phyloP scores from a whole-genome alignment of 2,329 filamentous ascomycete species.

The Aureobasidium sp. region DNA sequence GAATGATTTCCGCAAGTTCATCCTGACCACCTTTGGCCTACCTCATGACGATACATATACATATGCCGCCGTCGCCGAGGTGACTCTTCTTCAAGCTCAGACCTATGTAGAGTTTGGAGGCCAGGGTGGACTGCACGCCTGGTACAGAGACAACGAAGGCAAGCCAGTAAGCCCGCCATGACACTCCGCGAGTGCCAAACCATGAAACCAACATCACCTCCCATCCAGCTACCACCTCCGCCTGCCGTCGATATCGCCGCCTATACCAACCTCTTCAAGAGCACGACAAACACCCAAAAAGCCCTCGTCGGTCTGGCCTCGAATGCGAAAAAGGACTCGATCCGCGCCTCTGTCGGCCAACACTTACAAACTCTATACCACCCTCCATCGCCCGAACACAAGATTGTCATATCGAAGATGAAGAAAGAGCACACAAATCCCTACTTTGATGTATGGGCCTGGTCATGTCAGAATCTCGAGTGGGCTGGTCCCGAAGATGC shows the following conservation, averaged over 20 bases:
- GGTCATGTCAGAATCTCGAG: constrained; percentile 55
- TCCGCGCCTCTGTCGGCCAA: constrained; percentile 48
- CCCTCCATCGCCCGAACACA: constrained; percentile 34
- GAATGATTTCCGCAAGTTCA: constrained; percentile 39
- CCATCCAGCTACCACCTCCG: constrained; percentile 35
- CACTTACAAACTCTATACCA: constrained; percentile 49
- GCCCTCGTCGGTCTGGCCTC: constrained; percentile 55
- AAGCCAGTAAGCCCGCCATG: constrained; percentile 26
- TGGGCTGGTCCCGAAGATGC: constrained; percentile 54
- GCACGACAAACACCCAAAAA: constrained; percentile 51
- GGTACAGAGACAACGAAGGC: constrained; percentile 40
- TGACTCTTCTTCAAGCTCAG: constrained; percentile 44
- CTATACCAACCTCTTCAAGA: constrained; percentile 59
- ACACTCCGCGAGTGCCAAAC: neutral
- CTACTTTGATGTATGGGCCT: constrained; percentile 59
- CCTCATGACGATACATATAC: constrained; percentile 37
- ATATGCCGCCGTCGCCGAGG: constrained; percentile 44
- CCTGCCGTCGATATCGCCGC: constrained; percentile 52
- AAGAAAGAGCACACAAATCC: constrained; percentile 51
- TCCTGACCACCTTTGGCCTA: constrained; percentile 42
- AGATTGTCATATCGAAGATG: constrained; percentile 31
- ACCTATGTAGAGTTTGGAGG: constrained; percentile 40
- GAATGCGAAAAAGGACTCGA: constrained; percentile 58
- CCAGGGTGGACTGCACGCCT: constrained; percentile 41
- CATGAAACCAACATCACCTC: neutral